Base-by-base conservation (phyloP, 1,284 basidiomycete species). In the Rugosomyces carneus region DNA sequence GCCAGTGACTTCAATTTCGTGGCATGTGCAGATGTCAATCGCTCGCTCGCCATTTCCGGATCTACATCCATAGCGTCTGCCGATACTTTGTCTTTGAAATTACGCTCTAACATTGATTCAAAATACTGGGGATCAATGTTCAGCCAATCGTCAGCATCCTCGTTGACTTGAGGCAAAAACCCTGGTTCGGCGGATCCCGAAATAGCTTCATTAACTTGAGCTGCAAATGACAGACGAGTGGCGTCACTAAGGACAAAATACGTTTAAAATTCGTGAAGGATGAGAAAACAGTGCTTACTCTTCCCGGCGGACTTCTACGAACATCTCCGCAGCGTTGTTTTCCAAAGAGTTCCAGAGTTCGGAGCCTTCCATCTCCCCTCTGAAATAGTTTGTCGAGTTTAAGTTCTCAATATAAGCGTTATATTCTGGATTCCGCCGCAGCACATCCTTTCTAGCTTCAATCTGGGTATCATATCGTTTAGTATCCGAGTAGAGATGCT, bases 61-160 rank as follows among this genome's bases (percentile, higher is more conserved):
- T 80, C 76, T 4, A 78, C 66, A 42, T 78, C 71, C 70, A 78
- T 79, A 1, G 60, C 62, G 47, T 66, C 62, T 39, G 56, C 43
- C 37, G 57, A 54, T 29, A 24, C 41, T 37, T 40, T 42, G 18
- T 42, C 48, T 44, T 61, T 64, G 19, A 52, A 48, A 11, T 50
- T 46, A 16, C 62, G 64, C 51, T 77, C 68, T 27, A 89, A 64
- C 61, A 80, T 73, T 4, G 71, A 67, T 52, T 91, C 87, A 50
- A 91, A 76, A 50, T 76, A 71, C 38, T 75, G 67, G 3, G 76
- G 71, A 52, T 86, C 75, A 29, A 91, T 64, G 44, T 76, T 77
- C 19, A 91, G 66, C 88, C 89, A 93, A 8, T 76, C 75, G 50
- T 90, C 84, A 5, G 74, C 62, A 55, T 89, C 85, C 60, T 89